These are phyloP conservation scores for Candida sanyaensis DNA, from an alignment of 1,139 yeast genomes.

Conservation along the genomic window DNA sequence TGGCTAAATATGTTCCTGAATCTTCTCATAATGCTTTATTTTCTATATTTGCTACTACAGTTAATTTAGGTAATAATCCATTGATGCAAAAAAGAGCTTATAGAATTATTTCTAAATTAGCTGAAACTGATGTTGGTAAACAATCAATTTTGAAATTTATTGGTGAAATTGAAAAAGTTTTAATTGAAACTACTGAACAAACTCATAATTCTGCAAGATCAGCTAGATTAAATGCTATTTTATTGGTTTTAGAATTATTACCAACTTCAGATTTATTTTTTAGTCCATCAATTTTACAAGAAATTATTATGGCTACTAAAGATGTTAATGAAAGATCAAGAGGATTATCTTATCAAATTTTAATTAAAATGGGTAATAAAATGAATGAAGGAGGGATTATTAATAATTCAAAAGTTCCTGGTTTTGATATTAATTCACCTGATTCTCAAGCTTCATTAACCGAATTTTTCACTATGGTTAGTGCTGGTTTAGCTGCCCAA, in stretches of 20 bases:
- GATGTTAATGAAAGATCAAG: constrained; percentile 92
- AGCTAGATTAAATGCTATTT: constrained; percentile 72
- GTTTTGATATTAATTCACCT: constrained; percentile 62
- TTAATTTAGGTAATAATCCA: constrained; percentile 54
- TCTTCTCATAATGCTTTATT: constrained; percentile 73
- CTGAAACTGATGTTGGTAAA: constrained; percentile 69
- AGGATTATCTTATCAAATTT: constrained; percentile 71
- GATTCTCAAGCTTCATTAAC: constrained; percentile 67
- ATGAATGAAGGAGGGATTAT: constrained; percentile 75
- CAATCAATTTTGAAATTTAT: constrained; percentile 52
- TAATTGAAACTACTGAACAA: constrained; percentile 57
- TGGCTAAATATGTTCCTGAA: constrained; percentile 79
- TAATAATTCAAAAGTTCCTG: constrained; percentile 66
- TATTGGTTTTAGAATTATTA: constrained; percentile 57
- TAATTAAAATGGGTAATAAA: constrained; percentile 78
- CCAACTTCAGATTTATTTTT: constrained; percentile 69
- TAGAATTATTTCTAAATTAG: constrained; percentile 69
- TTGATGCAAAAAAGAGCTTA: constrained; percentile 88
- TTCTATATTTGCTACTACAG: constrained; percentile 73
- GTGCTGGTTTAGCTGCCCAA: constrained; percentile 95
- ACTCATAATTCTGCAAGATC: constrained; percentile 80
- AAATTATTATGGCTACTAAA: constrained; percentile 88
- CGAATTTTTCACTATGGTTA: constrained; percentile 88
- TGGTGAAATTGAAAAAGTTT: constrained; percentile 58
- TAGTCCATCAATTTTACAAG: constrained; percentile 82